phyloP scores from a whole-genome alignment of 352 stramenopile species.

The Phytophthora crassamura region DNA sequence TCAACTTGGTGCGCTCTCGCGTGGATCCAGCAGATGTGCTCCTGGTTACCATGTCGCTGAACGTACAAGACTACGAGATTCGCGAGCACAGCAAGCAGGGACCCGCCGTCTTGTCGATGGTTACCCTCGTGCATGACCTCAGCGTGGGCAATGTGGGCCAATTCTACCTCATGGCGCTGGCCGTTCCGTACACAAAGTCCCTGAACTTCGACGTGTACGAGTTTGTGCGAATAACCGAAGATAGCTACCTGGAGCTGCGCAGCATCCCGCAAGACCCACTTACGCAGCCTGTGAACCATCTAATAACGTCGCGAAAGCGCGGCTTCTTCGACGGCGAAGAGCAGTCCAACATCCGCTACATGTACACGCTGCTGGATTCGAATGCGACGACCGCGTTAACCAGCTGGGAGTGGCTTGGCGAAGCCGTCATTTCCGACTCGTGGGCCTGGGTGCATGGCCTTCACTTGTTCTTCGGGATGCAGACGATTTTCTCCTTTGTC shows the following conservation, averaged over 20 bases:
- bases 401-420: constrained; percentile 27
- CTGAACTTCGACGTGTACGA: constrained; percentile 42
- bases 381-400: constrained; percentile 19
- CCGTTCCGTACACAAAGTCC: constrained; percentile 34
- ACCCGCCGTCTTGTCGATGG: constrained; percentile 25
- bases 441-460: constrained; percentile 49
- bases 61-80: constrained; percentile 45
- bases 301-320: constrained; percentile 31
- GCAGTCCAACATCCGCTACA: constrained; percentile 41
- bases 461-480: constrained; percentile 39
- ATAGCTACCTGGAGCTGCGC: constrained; percentile 29
- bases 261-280: constrained; percentile 15
- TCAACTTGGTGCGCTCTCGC: constrained; percentile 38
- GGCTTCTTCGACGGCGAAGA: constrained; percentile 42
- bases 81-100: constrained; percentile 26
- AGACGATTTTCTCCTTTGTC: constrained; percentile 38
- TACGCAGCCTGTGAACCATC: constrained; percentile 26
- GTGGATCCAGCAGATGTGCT: constrained; percentile 12
- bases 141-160: constrained; percentile 8
- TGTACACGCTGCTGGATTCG: constrained; percentile 29
- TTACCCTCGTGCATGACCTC: constrained; percentile 35
- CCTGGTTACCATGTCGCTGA: constrained; percentile 36
- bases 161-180: constrained; percentile 35
- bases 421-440: constrained; percentile 36
- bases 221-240: constrained; percentile 25